Evolutionary conservation across 805 yeast species (phyloP), one percentile per base, ranked within the genome.

Genomic region (Schwanniomyces yamadae): DNA sequence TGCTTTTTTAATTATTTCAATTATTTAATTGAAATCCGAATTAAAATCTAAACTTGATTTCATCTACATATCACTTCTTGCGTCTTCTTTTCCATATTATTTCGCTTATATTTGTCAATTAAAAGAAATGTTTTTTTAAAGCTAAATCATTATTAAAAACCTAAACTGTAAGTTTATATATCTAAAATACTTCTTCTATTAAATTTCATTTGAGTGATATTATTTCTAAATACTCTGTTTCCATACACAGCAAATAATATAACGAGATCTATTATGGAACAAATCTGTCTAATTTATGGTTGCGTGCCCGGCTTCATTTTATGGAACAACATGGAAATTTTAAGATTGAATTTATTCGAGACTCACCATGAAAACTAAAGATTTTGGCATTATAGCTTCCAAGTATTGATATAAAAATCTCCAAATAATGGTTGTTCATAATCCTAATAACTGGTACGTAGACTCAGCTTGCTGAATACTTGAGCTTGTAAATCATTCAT

Each of bases 371-470:
- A 16, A 3, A 9, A 11, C 29, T 15, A 27, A 4, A 25, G 7
- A 16, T 27, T 16, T 5, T 5, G 10, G 14, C 15, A 27, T 11
- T 27, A 5, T 15, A 27, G 13, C 12, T 27, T 4, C 15, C n/a
- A 15, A 16, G 11, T 16, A 5, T 27, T 16, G 18, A 8, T n/a
- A 14, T 15, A 27, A 16, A 27, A 16, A n/a, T n/a, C n/a, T n/a
- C 17, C 5, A 16, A 8, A 45, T 14, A 16, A 80, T 79, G 85
- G 84, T 77, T 36, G 85, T 80, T 24, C 77, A 78, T 52, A 80
- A 80, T 66, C 85, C 85, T 23, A 80, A 80, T 59, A 80, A 80
- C 72, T 80, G 86, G 75, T 69, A 64, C 35, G 75, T 66, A 31
- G 23, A 20, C 2, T 12, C 12, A 15, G 9, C 23, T 19, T 15